Conservation (phyloP, 495 filamentous ascomycete genomes). For the Trichocladium uniseriatum region DNA sequence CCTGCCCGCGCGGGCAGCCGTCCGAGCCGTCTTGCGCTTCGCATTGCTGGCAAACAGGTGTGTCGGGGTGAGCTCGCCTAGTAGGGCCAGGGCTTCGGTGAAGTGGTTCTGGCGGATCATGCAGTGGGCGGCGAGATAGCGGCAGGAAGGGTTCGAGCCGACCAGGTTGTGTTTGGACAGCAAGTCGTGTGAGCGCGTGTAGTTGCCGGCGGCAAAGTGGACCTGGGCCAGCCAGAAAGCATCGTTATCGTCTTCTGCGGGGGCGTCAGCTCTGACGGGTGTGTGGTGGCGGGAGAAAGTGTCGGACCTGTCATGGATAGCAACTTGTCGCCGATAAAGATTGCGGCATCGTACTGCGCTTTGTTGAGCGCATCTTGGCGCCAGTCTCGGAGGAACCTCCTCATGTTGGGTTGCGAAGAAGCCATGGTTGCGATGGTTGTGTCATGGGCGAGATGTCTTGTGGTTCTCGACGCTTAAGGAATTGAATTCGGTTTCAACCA, state of each 20-base stretch:
- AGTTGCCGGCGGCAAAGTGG: slow-evolving; percentile 89
- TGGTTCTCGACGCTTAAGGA: background rate
- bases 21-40: slow-evolving; percentile 44
- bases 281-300: background rate
- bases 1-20: slow-evolving; percentile 35
- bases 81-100: slow-evolving; percentile 75
- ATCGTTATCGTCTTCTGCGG: slow-evolving; percentile 13
- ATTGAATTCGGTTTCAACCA: too few species aligned
- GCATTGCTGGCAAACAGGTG: slow-evolving; percentile 65
- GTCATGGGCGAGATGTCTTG: background rate
- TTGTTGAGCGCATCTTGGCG: slow-evolving; percentile 86
- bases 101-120: slow-evolving; percentile 82
- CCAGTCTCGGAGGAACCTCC: slow-evolving; percentile 86
- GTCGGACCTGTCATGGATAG: slow-evolving; percentile 63
- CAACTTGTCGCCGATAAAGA: slow-evolving; percentile 95
- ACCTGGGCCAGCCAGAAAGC: slow-evolving; percentile 29
- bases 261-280: slow-evolving; percentile 2
- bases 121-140: slow-evolving; percentile 87
- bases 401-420: slow-evolving; percentile 49
- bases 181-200: slow-evolving; percentile 76
- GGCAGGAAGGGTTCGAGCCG: slow-evolving; percentile 69
- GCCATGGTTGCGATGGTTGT: slow-evolving; percentile 8
- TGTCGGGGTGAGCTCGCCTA: slow-evolving; percentile 85
- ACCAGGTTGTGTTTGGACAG: slow-evolving; percentile 79
- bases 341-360: slow-evolving; percentile 88